Conservation (phyloP, 805 yeast genomes). For the Saccharomycopsis javanensis region DNA sequence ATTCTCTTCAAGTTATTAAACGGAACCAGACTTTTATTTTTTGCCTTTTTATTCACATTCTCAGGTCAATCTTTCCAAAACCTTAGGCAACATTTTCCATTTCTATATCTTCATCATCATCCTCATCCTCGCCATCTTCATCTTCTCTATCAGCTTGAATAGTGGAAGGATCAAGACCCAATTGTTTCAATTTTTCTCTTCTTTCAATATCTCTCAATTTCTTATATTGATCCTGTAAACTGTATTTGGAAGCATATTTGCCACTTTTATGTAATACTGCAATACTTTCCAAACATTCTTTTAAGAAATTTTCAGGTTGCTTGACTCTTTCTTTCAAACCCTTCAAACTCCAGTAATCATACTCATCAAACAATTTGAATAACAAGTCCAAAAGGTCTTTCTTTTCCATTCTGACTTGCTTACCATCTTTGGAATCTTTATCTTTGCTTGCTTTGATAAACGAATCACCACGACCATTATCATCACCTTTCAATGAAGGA, state of each 20-base stretch:
- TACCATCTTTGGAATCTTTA: conserved; percentile 54
- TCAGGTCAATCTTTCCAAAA: no score
- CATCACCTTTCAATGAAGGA: conserved; percentile 64
- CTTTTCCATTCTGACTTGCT: conserved; percentile 90
- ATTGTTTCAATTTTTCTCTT: conserved; percentile 52
- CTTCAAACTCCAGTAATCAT: conserved; percentile 93
- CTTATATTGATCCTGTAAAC: conserved; percentile 83
- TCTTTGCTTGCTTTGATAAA: conserved; percentile 38
- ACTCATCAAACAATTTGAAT: conserved; percentile 85
- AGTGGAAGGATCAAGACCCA: conserved; percentile 24
- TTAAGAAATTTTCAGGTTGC: conserved; percentile 90
- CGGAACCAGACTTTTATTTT: no score
- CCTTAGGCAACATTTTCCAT: conserved; percentile 15
- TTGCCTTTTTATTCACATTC: no score
- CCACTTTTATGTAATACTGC: conserved; percentile 89
- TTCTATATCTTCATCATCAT: conserved; percentile 29
- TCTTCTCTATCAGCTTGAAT: conserved; percentile 21
- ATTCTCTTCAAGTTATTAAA: no score
- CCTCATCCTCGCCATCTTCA: conserved; percentile 24
- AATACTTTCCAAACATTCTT: conserved; percentile 82
- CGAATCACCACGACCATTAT: conserved; percentile 25
- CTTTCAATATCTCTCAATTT: conserved; percentile 68
- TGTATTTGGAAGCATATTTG: conserved; percentile 88
- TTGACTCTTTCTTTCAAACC: conserved; percentile 88
- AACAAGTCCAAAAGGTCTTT: conserved; percentile 81